phyloP scores from a whole-genome alignment of 2,329 filamentous ascomycete genomes.

The Exophiala sp. region DNA sequence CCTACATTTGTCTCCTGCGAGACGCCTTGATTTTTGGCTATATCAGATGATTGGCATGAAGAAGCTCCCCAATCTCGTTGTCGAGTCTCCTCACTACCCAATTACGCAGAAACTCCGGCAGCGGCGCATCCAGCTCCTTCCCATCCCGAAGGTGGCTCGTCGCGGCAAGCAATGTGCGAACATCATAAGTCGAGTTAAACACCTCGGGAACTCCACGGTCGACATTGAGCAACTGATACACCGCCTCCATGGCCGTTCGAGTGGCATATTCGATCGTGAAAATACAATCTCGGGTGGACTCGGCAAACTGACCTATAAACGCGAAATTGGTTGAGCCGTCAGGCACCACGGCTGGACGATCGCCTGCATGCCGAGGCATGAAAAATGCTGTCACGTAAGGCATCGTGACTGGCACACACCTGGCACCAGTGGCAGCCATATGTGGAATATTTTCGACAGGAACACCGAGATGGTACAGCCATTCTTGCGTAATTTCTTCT shows the following conservation, averaged over 20 bases:
- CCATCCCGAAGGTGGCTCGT: conserved; percentile 9
- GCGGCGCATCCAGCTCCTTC: conserved; percentile 1
- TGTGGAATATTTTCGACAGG: conserved; percentile 31
- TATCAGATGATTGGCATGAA: conserved; percentile 8
- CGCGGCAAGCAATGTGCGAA: conserved; percentile 9
- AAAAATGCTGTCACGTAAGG: conserved; percentile 41
- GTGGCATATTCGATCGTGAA: conserved; percentile 42
- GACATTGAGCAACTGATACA: conserved; percentile 29
- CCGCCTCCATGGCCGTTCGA: conserved; percentile 37
- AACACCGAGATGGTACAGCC: conserved; percentile 39
- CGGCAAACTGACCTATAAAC: conserved; percentile 43
- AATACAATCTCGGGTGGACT: conserved; percentile 39
- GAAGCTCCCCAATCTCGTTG: conserved; percentile 13
- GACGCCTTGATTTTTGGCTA: neutral
- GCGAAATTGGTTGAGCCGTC: conserved; percentile 38
- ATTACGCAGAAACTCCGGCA: conserved; percentile 6
- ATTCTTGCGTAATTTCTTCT: conserved; percentile 39
- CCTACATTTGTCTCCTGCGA: neutral
- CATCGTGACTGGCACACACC: conserved; percentile 39
- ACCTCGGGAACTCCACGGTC: conserved; percentile 13
- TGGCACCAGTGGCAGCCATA: conserved; percentile 29
- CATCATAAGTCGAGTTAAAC: conserved; percentile 13
- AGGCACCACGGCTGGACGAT: conserved; percentile 41
- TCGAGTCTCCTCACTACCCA: conserved; percentile 10
- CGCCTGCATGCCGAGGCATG: conserved; percentile 34